These are phyloP conservation scores for Sphagnum contortum DNA, from an alignment of 225 moss, liverwort and hornwort genomes.

Conservation along the genomic window DNA sequence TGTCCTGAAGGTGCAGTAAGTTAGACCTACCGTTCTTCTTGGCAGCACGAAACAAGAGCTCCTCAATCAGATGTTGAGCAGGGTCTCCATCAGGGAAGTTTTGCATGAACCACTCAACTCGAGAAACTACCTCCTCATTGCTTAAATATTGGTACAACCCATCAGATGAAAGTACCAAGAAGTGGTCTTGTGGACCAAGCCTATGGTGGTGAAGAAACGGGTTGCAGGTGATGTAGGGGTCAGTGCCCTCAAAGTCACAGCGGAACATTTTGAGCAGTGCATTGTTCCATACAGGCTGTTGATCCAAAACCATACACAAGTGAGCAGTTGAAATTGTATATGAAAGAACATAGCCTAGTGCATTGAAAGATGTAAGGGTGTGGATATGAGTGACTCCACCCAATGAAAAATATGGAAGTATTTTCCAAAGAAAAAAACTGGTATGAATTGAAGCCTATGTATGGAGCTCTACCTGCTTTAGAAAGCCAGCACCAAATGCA, in stretches of 20 bases:
- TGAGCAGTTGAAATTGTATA: neutral
- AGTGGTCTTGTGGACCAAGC: constrained; percentile 85
- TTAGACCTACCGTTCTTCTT: constrained; percentile 70
- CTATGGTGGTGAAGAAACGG: constrained; percentile 91
- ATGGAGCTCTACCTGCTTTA: constrained; percentile 64
- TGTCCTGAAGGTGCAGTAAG: no score
- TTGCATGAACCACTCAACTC: constrained; percentile 96
- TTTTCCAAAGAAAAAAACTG: no score
- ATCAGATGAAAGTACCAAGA: constrained; percentile 97
- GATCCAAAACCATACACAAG: constrained; percentile 10
- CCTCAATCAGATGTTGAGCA: constrained; percentile 95
- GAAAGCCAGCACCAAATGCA: constrained; percentile 96
- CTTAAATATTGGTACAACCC: constrained; percentile 96
- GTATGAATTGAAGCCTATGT: no score
- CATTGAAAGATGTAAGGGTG: no score
- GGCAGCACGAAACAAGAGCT: constrained; percentile 93
- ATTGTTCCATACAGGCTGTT: constrained; percentile 96
- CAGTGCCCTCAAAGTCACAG: constrained; percentile 77
- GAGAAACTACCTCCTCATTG: constrained; percentile 96
- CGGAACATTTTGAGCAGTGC: constrained; percentile 98
- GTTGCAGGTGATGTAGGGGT: constrained; percentile 84
- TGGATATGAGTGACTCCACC: no score
- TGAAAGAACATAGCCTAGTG: no score
- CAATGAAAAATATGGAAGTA: no score
- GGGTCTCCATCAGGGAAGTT: constrained; percentile 96